Conservation (phyloP, 257 asterid genomes). For the Solanum bulbocastanum region DNA sequence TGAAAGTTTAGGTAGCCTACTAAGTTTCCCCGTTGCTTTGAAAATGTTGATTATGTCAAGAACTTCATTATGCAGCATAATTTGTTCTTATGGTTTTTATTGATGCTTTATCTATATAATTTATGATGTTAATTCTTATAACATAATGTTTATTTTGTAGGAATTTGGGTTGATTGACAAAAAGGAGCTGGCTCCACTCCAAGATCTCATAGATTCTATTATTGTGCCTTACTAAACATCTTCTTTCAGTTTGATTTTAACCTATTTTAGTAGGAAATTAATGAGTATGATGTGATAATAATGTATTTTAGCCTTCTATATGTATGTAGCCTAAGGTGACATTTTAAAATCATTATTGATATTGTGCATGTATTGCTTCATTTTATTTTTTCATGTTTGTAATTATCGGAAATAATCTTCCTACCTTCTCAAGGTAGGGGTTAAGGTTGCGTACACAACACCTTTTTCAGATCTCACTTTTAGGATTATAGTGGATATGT, state of each 20-base stretch:
- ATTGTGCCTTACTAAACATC: slow-evolving; percentile 41
- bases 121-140: not conserved
- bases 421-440: not conserved
- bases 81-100: not conserved
- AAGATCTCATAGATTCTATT: slow-evolving; percentile 73
- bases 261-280: not conserved
- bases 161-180: slow-evolving; percentile 78
- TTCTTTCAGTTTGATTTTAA: not conserved
- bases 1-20: not conserved
- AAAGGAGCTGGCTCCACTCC: slow-evolving; percentile 86
- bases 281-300: not conserved
- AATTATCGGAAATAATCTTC: not conserved
- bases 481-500: not conserved
- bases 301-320: not conserved
- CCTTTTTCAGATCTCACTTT: not conserved
- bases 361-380: not conserved
- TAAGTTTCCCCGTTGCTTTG: not conserved
- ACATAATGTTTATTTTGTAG: slow-evolving; percentile 23
- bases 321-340: not conserved
- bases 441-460: not conserved
- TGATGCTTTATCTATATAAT: not conserved
- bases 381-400: not conserved
- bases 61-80: not conserved
- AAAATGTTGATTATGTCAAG: not conserved
- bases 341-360: not conserved